A percentile compares a stretch with the other conserved stretches of the same genome.
These are phyloP conservation scores for Starmerella khaoyaiensis DNA, from an alignment of 805 yeast genomes.

Conservation along the genomic window DNA sequence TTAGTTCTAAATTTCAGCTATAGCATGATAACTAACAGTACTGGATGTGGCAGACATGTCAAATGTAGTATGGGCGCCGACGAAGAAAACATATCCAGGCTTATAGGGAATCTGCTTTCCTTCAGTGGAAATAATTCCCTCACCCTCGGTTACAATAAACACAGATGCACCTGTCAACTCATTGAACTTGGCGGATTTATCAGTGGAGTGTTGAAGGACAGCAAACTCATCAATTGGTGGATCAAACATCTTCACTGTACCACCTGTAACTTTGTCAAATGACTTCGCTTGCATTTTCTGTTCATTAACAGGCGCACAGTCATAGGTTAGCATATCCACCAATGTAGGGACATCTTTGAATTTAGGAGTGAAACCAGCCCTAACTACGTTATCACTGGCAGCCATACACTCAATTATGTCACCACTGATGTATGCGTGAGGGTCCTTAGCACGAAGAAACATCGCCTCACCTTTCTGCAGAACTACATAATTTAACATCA, in stretches of 20 bases:
- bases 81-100: slow-evolving; percentile 71
- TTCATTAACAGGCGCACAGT: slow-evolving; percentile 77
- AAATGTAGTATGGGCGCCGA: slow-evolving; percentile 62
- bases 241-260: slow-evolving; percentile 43
- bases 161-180: slow-evolving; percentile 79
- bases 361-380: slow-evolving; percentile 99
- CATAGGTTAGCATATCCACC: slow-evolving; percentile 81
- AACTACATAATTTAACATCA: slow-evolving; percentile 76
- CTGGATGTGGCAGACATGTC: slow-evolving; percentile 33
- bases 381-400: slow-evolving; percentile 92
- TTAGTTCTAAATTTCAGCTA: slow-evolving; percentile 47
- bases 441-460: slow-evolving; percentile 92
- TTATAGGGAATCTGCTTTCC: slow-evolving; percentile 38
- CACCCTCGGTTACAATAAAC: slow-evolving; percentile 69
- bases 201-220: slow-evolving; percentile 66
- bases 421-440: slow-evolving; percentile 94
- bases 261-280: slow-evolving; percentile 34
- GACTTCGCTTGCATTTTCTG: slow-evolving; percentile 70
- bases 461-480: slow-evolving; percentile 87
- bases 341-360: slow-evolving; percentile 88
- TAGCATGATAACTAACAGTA: slow-evolving; percentile 82
- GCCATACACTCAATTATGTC: slow-evolving; percentile 99
- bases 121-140: slow-evolving; percentile 40
- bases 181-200: slow-evolving; percentile 42
- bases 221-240: slow-evolving; percentile 97